phyloP scores from a whole-genome alignment of 495 filamentous ascomycete species.

The Echria macrotheca region DNA sequence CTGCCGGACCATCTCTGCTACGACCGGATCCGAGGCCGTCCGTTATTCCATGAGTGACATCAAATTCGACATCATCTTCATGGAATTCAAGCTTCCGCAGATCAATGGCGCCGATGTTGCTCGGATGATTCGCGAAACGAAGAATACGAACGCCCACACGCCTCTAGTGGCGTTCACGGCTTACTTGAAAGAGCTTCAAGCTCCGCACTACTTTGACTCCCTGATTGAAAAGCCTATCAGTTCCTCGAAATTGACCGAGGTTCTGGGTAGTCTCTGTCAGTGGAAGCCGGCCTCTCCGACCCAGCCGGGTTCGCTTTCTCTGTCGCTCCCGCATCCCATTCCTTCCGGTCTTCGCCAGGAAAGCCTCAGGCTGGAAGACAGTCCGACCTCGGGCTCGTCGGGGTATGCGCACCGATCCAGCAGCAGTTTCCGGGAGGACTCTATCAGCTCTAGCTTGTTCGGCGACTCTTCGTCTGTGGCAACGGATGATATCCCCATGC shows the following conservation, averaged over 20 bases:
- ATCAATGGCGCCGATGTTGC: slow-evolving; percentile 93
- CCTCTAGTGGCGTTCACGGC: slow-evolving; percentile 97
- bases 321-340: slow-evolving; percentile 47
- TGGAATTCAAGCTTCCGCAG: slow-evolving; percentile 90
- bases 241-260: slow-evolving; percentile 77
- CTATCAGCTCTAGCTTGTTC: slow-evolving; percentile 78
- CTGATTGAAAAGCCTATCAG: slow-evolving; percentile 96
- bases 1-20: slow-evolving; percentile 88
- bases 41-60: slow-evolving; percentile 91
- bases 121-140: slow-evolving; percentile 92
- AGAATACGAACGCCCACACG: slow-evolving; percentile 88
- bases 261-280: slow-evolving; percentile 76
- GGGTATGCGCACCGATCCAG: slow-evolving; percentile 62
- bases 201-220: slow-evolving; percentile 88
- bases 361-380: slow-evolving; percentile 61
- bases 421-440: slow-evolving; percentile 76
- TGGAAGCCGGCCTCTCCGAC: slow-evolving; percentile 75
- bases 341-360: slow-evolving; percentile 60
- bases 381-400: slow-evolving; percentile 77
- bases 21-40: slow-evolving; percentile 83
- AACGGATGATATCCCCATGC: slow-evolving; percentile 72
- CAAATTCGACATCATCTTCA: slow-evolving; percentile 95
- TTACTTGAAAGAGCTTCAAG: slow-evolving; percentile 91
- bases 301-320: slow-evolving; percentile 34
- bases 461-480: slow-evolving; percentile 76